Evolutionary conservation across 2,329 filamentous ascomycete species (phyloP).

Genomic region (Botrytis porri): DNA sequence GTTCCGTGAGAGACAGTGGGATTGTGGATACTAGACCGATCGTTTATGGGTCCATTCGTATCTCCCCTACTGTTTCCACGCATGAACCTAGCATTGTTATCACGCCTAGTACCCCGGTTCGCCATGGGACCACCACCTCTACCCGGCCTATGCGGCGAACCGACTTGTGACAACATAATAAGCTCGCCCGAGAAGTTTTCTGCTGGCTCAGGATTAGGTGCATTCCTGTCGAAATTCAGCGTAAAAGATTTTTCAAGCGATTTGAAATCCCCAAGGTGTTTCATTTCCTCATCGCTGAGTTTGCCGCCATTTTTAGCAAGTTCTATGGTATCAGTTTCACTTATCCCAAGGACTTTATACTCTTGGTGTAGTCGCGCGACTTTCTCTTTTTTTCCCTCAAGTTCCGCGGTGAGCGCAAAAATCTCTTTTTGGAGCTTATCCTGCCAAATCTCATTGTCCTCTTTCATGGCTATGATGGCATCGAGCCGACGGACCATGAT

Average conservation of each 20-base stretch:
- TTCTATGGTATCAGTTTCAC: background rate
- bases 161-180: background rate
- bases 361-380: background rate
- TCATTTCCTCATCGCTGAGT: background rate
- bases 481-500: background rate
- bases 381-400: background rate
- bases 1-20: background rate
- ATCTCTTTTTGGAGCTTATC: background rate
- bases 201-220: background rate
- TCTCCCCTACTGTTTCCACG: background rate
- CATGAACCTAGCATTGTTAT: background rate
- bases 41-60: background rate
- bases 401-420: background rate
- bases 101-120: background rate
- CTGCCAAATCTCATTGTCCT: background rate
- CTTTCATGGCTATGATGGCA: background rate
- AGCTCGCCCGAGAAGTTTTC: background rate
- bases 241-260: constrained; percentile 3
- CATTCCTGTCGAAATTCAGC: constrained; percentile 2
- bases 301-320: background rate
- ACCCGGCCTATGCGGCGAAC: too few species aligned
- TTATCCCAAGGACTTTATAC: background rate
- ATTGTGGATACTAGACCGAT: background rate
- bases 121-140: background rate
- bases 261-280: background rate